Base-by-base conservation (phyloP, 2,329 filamentous ascomycete genomes). In the Cladorrhinum sp. region DNA sequence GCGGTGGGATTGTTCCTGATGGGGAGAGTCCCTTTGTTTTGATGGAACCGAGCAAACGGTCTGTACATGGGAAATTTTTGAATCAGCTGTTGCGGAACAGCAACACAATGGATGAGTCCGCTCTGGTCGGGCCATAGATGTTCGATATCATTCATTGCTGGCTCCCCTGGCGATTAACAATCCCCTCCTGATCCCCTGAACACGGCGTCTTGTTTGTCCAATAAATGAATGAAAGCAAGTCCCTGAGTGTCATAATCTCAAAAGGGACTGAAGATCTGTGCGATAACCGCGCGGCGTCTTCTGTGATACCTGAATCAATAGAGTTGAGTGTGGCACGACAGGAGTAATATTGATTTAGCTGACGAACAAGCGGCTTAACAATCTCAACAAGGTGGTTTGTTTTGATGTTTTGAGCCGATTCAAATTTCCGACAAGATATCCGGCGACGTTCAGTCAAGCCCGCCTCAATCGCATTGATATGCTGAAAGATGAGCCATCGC, bases 1-100 rank as follows among this genome's bases (percentile, higher is more conserved):
- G 26, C 24, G 33, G 61, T 49, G 62, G 64, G 52, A 62, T 48
- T 24, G 48, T 57, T 20, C 55, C 55, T 64, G 60, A 61, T 62
- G 64, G 60, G 60, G 51, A 24, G 28, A 54, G 20, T 54, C 28
- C 20, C 28, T 24, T 54, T 33, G 51, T 28, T 54, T 24, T 36
- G 36, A 21, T 16, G 36, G 18, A n/a, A 57, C 33, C 39, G 50
- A 53, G 18, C 50, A 51, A 52, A 30, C 16, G 23, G n/a, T 30
- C 12, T 52, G n/a, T 36, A 21, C 33, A 36, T 26, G 12, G 16
- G 28, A 10, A n/a, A n/a, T 28, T n/a, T 33, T 28, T 18, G 36
- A 14, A 21, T 48, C 52, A 57, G 49, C 36, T 55, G 51, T 60
- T 48, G 42, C 61, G 61, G 63, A 63, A 60, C 63, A 61, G 55